A percentile compares a stretch with the other conserved stretches of the same genome.
Evolutionary conservation across 352 stramenopile species (phyloP).

Genomic region (Globisporangium heterothallicum): DNA sequence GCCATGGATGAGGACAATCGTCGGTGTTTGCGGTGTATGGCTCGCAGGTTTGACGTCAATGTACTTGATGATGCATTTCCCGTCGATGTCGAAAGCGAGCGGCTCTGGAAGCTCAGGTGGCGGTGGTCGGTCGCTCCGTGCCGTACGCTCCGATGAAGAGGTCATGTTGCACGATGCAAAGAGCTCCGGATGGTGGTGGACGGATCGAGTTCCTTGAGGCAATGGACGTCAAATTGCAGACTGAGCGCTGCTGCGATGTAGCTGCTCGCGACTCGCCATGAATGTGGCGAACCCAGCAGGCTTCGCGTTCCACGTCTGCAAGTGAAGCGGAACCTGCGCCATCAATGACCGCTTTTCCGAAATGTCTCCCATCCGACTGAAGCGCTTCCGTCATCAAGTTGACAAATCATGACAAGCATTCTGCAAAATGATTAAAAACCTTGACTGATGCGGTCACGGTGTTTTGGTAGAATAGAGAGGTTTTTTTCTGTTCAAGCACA

Average conservation of each 20-base stretch:
- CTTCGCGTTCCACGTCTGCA: too few species aligned
- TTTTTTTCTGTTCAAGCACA: too few species aligned
- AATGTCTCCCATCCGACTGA: too few species aligned
- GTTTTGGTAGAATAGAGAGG: too few species aligned
- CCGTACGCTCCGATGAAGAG: background rate
- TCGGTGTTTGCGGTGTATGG: slow-evolving; percentile 15
- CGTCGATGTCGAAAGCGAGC: slow-evolving; percentile 21
- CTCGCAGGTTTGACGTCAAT: slow-evolving; percentile 18
- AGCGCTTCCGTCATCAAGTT: background rate
- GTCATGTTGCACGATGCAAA: background rate
- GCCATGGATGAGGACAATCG: slow-evolving; percentile 57
- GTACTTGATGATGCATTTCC: slow-evolving; percentile 38
- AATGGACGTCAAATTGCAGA: too few species aligned
- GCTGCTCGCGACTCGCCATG: too few species aligned
- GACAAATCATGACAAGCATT: background rate
- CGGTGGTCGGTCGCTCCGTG: background rate
- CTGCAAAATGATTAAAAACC: background rate
- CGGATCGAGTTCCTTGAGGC: too few species aligned
- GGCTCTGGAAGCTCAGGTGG: slow-evolving; percentile 21
- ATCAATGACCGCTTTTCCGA: too few species aligned
- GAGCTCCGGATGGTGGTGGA: background rate
- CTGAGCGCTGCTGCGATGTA: too few species aligned
- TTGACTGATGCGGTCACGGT: too few species aligned
- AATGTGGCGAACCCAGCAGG: too few species aligned
- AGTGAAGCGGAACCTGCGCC: too few species aligned